Percentiles rank a stretch among this genome's conserved stretches.
phyloP scores from a whole-genome alignment of 2,329 filamentous ascomycete genomes.

The Colletotrichum limetticola region DNA sequence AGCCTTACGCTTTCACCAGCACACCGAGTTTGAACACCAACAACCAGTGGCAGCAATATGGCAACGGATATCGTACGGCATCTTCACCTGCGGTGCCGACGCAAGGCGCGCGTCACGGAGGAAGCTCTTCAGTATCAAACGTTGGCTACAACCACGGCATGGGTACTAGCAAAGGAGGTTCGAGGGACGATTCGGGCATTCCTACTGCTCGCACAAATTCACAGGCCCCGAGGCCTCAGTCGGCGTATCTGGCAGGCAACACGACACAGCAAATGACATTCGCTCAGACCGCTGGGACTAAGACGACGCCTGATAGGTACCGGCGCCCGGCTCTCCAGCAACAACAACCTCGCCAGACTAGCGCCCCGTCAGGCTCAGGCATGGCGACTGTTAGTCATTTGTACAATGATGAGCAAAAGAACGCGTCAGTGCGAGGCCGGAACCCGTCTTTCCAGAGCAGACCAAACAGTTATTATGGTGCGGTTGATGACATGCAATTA shows the following conservation, averaged over 20 bases:
- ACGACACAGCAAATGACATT: constrained; percentile 59
- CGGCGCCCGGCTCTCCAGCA: constrained; percentile 69
- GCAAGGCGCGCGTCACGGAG: constrained; percentile 48
- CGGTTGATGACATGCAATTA: constrained; percentile 75
- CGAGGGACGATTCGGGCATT: constrained; percentile 64
- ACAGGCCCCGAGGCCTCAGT: constrained; percentile 54
- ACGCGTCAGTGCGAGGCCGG: constrained; percentile 39
- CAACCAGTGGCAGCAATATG: constrained; percentile 62
- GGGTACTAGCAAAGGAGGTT: constrained; percentile 51
- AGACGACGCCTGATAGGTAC: constrained; percentile 85
- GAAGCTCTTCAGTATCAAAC: constrained; percentile 52
- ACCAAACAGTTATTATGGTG: constrained; percentile 64
- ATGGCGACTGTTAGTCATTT: constrained; percentile 66
- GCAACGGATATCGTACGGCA: constrained; percentile 58
- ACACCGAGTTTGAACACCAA: constrained; percentile 72
- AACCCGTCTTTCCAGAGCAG: constrained; percentile 52
- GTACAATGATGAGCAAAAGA: constrained; percentile 53
- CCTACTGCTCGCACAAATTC: constrained; percentile 54
- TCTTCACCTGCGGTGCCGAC: constrained; percentile 56
- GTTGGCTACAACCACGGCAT: constrained; percentile 50
- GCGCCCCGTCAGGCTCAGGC: constrained; percentile 60
- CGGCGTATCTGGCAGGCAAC: constrained; percentile 50
- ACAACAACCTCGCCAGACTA: constrained; percentile 46
- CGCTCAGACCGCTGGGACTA: constrained; percentile 68
- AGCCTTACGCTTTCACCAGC: constrained; percentile 80